phyloP scores from a whole-genome alignment of 805 yeast genomes.

The Blastobotrys americana region DNA sequence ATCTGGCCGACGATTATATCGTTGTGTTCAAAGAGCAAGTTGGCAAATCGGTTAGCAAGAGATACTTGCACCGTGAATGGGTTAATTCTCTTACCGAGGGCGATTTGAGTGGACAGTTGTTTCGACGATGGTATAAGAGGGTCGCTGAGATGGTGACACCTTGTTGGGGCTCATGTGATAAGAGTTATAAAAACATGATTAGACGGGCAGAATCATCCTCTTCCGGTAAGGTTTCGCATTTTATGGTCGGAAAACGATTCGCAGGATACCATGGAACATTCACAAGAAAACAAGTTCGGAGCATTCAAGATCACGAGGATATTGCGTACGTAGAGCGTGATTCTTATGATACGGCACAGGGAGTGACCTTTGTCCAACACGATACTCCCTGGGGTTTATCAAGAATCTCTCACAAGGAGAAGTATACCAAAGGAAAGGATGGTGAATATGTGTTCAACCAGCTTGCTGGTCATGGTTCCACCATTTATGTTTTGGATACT shows the following conservation, averaged over 20 bases:
- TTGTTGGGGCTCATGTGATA: too few relatives aligned
- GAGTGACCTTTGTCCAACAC: slow-evolving; percentile 53
- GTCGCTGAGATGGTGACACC: not conserved
- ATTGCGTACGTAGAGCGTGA: slow-evolving; percentile 63
- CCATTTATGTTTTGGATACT: slow-evolving; percentile 83
- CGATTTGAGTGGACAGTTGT: slow-evolving; percentile 2
- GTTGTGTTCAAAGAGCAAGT: slow-evolving; percentile 10
- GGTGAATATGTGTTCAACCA: slow-evolving; percentile 67
- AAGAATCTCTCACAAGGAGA: slow-evolving; percentile 74
- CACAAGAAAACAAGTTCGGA: slow-evolving; percentile 36
- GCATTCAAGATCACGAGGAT: slow-evolving; percentile 44
- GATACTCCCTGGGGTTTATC: slow-evolving; percentile 96
- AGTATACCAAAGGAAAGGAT: slow-evolving; percentile 53
- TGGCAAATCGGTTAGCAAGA: not conserved
- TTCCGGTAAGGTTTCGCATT: slow-evolving; percentile 6
- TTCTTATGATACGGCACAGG: slow-evolving; percentile 57
- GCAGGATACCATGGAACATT: slow-evolving; percentile 43
- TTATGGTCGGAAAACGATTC: slow-evolving; percentile 27
- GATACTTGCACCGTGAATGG: slow-evolving; percentile 13
- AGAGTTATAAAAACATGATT: too few relatives aligned
- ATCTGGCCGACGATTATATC: too few relatives aligned
- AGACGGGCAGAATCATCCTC: too few relatives aligned
- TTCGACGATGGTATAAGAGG: slow-evolving; percentile 16
- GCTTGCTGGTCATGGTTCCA: slow-evolving; percentile 76
- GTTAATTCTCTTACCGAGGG: slow-evolving; percentile 7